Percentiles rank a stretch among this genome's conserved stretches.
Evolutionary conservation across 495 filamentous ascomycete genomes (phyloP).

Genomic region (Lasiosphaeriaceae sp.): DNA sequence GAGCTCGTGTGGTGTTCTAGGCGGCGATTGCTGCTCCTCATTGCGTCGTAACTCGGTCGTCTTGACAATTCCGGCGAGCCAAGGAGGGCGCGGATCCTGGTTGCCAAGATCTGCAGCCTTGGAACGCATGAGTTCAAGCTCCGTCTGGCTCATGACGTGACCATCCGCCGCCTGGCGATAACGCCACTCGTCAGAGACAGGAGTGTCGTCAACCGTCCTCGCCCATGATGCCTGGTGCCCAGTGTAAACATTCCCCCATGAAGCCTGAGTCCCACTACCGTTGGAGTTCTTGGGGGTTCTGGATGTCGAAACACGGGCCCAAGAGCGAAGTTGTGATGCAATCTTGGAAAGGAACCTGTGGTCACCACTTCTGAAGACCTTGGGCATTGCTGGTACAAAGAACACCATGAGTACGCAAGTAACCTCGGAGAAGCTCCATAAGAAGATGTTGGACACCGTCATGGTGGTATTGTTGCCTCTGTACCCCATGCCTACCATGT

Average conservation of each 20-base stretch:
- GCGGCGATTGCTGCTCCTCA: not conserved
- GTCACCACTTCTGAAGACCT: not conserved
- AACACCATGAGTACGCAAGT: slow-evolving; percentile 15
- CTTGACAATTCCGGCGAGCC: not conserved
- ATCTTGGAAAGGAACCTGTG: not conserved
- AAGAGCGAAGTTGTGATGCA: not conserved
- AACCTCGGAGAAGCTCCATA: slow-evolving; percentile 15
- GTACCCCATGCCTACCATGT: slow-evolving; percentile 24
- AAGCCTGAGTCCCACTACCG: not conserved
- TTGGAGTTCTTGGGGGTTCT: not conserved
- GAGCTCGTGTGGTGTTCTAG: not conserved
- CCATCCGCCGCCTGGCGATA: not conserved
- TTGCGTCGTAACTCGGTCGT: not conserved
- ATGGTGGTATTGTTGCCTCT: not conserved
- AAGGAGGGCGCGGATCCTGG: not conserved
- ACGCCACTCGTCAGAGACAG: not conserved
- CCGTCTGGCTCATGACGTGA: not conserved
- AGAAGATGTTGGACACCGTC: not conserved
- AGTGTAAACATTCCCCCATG: not conserved
- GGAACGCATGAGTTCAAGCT: not conserved
- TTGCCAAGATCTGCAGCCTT: not conserved
- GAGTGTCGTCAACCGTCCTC: not conserved
- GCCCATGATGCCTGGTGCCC: not conserved
- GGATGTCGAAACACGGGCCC: not conserved
- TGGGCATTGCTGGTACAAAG: slow-evolving; percentile 8